Percentiles rank a stretch among this genome's conserved stretches.
These are phyloP conservation scores for Ophiocordyceps camponoti-floridani DNA, from an alignment of 2,329 filamentous ascomycete genomes.

Conservation along the genomic window DNA sequence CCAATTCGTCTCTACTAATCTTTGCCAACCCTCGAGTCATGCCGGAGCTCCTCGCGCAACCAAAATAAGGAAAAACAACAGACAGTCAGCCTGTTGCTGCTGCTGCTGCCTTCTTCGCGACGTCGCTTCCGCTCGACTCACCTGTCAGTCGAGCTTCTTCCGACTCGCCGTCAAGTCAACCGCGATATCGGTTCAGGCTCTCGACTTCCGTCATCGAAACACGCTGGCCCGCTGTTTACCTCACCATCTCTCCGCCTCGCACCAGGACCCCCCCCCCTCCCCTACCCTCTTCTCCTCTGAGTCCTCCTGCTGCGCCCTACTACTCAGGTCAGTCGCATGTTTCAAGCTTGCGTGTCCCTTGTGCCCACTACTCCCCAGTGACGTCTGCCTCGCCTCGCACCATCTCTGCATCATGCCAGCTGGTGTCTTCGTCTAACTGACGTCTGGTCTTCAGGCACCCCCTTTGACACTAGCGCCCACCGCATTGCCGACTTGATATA, in stretches of 20 bases:
- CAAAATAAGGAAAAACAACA: not conserved
- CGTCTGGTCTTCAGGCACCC: not conserved
- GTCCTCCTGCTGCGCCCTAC: not conserved
- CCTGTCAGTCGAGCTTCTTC: not conserved
- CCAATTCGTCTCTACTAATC: not conserved
- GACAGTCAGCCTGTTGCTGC: too few species aligned
- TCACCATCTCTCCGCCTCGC: not conserved
- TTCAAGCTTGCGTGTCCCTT: not conserved
- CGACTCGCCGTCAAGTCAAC: not conserved
- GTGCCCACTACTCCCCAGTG: not conserved
- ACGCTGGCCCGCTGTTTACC: not conserved
- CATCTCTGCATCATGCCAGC: not conserved
- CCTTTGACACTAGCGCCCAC: not conserved
- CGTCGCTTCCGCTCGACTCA: not conserved
- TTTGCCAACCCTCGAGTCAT: not conserved
- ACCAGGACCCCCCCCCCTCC: not conserved
- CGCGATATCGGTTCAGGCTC: not conserved
- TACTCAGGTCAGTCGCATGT: not conserved
- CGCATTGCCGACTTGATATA: not conserved
- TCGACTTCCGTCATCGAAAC: not conserved
- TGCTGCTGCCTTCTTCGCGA: not conserved
- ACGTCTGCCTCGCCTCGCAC: not conserved
- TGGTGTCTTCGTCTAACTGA: not conserved
- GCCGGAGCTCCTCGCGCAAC: not conserved
- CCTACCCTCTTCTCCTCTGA: not conserved